phyloP scores from a whole-genome alignment of 2,329 filamentous ascomycete species.

The Epichloe sibirici region DNA sequence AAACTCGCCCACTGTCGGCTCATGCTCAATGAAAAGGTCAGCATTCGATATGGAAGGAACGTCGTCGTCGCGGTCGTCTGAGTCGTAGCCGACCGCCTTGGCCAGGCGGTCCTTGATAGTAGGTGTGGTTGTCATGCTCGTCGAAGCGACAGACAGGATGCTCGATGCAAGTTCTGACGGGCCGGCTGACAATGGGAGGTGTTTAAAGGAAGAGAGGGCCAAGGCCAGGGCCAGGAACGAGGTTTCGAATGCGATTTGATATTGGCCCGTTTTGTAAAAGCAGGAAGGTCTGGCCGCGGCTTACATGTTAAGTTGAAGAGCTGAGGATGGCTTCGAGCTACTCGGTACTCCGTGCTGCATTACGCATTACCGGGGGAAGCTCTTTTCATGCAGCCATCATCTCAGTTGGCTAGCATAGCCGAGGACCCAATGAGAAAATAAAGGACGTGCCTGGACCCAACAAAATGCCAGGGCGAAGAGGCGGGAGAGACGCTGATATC shows the following conservation, averaged over 20 bases:
- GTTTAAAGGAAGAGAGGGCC: background rate
- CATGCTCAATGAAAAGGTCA: conserved; percentile 27
- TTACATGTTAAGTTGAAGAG: background rate
- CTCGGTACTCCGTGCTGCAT: too few relatives aligned
- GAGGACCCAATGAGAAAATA: too few relatives aligned
- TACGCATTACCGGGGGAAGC: background rate
- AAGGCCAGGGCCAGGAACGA: background rate
- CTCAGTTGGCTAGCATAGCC: too few relatives aligned
- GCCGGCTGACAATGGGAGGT: background rate
- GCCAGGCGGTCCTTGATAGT: conserved; percentile 15
- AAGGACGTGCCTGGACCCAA: too few relatives aligned
- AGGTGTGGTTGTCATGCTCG: conserved; percentile 2
- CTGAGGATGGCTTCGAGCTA: too few relatives aligned
- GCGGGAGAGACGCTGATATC: background rate
- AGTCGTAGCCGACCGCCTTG: conserved; percentile 22
- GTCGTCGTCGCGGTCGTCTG: conserved; percentile 19
- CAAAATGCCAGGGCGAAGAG: too few relatives aligned
- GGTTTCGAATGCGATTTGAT: background rate
- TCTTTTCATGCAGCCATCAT: background rate
- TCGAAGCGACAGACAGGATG: background rate
- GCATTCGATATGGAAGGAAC: conserved; percentile 24
- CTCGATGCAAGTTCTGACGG: background rate
- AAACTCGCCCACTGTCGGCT: conserved; percentile 30
- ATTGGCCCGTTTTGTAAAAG: background rate
- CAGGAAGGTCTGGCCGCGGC: background rate